Evolutionary conservation across 345 rosid genomes (phyloP).

Genomic region (Brassica juncea): DNA sequence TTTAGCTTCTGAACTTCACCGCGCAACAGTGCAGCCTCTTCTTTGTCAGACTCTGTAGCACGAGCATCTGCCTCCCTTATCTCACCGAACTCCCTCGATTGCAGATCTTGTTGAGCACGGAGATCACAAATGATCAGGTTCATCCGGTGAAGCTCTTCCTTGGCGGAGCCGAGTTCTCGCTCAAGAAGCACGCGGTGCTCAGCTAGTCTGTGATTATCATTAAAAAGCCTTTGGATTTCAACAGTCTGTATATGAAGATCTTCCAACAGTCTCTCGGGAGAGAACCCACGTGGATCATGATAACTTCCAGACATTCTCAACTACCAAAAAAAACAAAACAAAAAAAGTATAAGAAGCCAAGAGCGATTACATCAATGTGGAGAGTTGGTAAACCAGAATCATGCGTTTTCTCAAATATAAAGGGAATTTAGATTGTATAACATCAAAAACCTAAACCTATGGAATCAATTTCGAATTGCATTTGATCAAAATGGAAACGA

Average conservation of each 20-base stretch:
- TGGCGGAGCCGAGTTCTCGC: conserved; percentile 73
- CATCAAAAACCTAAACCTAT: neutral
- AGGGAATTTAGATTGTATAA: neutral
- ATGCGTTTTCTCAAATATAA: neutral
- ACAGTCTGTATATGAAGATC: conserved; percentile 81
- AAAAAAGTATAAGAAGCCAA: neutral
- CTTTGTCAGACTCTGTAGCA: conserved; percentile 77
- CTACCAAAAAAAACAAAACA: neutral
- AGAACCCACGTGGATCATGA: conserved; percentile 63
- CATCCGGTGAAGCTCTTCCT: conserved; percentile 78
- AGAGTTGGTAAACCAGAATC: neutral
- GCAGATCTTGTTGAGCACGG: neutral
- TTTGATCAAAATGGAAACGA: neutral
- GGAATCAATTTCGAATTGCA: neutral
- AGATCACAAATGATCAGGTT: neutral
- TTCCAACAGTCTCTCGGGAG: conserved; percentile 77
- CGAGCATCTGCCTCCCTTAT: conserved; percentile 68
- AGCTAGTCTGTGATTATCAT: conserved; percentile 39
- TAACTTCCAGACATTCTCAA: conserved; percentile 66
- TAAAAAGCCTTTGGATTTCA: conserved; percentile 73
- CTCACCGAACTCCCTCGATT: conserved; percentile 52
- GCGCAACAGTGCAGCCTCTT: conserved; percentile 65
- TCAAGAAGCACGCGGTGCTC: conserved; percentile 65
- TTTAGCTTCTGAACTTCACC: conserved; percentile 73
- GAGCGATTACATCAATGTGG: neutral